phyloP scores from a whole-genome alignment of 176 grass and related monocot species.

The Oryza brachyantha region DNA sequence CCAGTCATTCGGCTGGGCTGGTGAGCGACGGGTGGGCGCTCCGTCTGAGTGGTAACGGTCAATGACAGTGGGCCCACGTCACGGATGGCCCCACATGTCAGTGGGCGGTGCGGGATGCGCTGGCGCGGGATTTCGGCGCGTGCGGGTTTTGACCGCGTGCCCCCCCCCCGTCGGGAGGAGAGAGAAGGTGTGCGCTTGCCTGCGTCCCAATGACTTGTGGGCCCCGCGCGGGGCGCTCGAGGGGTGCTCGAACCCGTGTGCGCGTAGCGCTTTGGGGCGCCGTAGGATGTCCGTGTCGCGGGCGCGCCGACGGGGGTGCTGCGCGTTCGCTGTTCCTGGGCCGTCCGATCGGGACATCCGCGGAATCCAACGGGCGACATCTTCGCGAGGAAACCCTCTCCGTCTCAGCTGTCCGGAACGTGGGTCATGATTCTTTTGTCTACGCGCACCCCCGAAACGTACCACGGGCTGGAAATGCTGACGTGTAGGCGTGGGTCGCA shows the following conservation, averaged over 20 bases:
- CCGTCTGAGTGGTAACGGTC: not conserved
- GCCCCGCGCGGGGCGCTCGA: not conserved
- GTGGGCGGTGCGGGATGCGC: too few relatives aligned
- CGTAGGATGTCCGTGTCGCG: constrained; percentile 42
- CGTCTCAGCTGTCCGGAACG: not conserved
- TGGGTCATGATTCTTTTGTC: not conserved
- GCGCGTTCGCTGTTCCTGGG: not conserved
- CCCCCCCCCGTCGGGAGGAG: too few relatives aligned
- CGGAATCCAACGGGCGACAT: not conserved
- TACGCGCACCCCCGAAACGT: not conserved
- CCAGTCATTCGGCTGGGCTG: accelerated
- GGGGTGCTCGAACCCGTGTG: not conserved
- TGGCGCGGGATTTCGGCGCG: constrained; percentile 18
- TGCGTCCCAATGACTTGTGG: not conserved
- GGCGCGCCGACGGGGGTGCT: constrained; percentile 28
- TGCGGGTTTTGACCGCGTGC: constrained; percentile 33
- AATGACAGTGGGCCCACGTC: not conserved
- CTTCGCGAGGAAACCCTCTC: too few relatives aligned
- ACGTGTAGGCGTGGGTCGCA: not conserved
- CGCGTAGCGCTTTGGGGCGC: not conserved
- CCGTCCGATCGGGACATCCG: constrained; percentile 2
- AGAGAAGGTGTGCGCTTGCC: not conserved
- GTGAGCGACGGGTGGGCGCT: accelerated
- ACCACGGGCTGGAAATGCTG: not conserved
- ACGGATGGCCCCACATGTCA: not conserved